A percentile compares a stretch with the other conserved stretches of the same genome.
phyloP scores from a whole-genome alignment of 257 asterid species.

The Fraxinus cuspidata region DNA sequence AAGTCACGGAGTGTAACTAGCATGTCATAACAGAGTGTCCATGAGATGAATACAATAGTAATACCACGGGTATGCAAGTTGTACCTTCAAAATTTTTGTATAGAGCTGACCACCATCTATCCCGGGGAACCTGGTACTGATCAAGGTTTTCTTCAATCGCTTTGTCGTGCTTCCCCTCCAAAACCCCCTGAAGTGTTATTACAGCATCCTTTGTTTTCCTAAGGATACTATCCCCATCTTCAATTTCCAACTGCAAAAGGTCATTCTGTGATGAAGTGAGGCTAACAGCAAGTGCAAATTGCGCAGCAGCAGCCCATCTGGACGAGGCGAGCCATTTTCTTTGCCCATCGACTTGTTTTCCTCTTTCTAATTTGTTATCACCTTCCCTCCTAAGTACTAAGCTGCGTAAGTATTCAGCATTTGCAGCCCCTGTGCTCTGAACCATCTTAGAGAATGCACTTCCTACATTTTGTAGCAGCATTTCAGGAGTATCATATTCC shows the following conservation, averaged over 20 bases:
- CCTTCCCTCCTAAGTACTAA: slow-evolving; percentile 53
- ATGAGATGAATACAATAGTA: background rate
- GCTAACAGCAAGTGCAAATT: slow-evolving; percentile 78
- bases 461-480: slow-evolving; percentile 59
- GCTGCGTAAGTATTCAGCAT: slow-evolving; percentile 81
- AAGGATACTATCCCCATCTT: slow-evolving; percentile 60
- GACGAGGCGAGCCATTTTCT: slow-evolving; percentile 91
- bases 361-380: slow-evolving; percentile 37
- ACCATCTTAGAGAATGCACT: slow-evolving; percentile 97
- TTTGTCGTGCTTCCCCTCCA: slow-evolving; percentile 87
- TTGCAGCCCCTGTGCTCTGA: slow-evolving; percentile 92
- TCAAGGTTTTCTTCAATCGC: slow-evolving; percentile 76
- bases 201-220: slow-evolving; percentile 88
- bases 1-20: too few relatives aligned
- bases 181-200: slow-evolving; percentile 76
- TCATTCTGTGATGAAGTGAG: slow-evolving; percentile 87
- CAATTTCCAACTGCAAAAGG: slow-evolving; percentile 65
- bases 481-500: slow-evolving; percentile 79
- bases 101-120: slow-evolving; percentile 92
- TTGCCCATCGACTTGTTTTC: slow-evolving; percentile 61
- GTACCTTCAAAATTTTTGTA: slow-evolving; percentile 90
- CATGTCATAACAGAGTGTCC: too few relatives aligned
- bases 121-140: slow-evolving; percentile 63
- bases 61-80: background rate
- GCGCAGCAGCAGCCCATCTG: slow-evolving; percentile 96